Evolutionary conservation across 2,329 filamentous ascomycete species (phyloP), one percentile per base, ranked within the genome.

Genomic region (Ascochyta koolunga): DNA sequence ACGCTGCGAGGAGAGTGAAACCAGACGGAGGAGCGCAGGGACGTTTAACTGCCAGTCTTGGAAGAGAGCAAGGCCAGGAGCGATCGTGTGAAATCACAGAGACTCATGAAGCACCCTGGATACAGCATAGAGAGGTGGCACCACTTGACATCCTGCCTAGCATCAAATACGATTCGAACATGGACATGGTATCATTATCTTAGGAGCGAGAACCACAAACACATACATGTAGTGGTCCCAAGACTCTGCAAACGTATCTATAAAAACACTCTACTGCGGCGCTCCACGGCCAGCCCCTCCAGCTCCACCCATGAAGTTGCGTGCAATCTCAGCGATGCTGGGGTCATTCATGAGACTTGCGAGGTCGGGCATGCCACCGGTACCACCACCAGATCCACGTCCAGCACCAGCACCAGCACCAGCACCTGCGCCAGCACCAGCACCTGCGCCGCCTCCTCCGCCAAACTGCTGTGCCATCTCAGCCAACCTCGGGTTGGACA

Each of bases 401-500:
- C 51, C 50, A 39, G 50, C 50, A 5, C 52, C 45, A 43, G 93
- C 93, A 46, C 90, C 89, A 39, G 89, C 89, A 22, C 90, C 90
- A 35, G 89, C 89, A 6, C 46, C 53, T 5, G 74, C 70, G 7
- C 61, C 65, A 44, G 89, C 89, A 41, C 88, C 89, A n/a, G 72
- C 70, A 21, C 77, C 69, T n/a, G 56, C 66, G 5, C 64, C 75
- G 24, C 74, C 75, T 18, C 78, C 78, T 48, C 81, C 80, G 57
- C 84, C 86, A 71, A 96, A 92, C 66, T 84, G 85, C 70, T 89
- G 87, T 39, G 91, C 92, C 91, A 97, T 93, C 72, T 96, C 86
- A 51, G 90, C 84, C 58, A 98, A 79, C 58, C 88, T 85, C 3
- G 95, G 95, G 81, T 99, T 98, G 82, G 82, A 91, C 93, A 99